Conservation (phyloP, 148 eudicot species). For the Dianthus caryophyllus region DNA sequence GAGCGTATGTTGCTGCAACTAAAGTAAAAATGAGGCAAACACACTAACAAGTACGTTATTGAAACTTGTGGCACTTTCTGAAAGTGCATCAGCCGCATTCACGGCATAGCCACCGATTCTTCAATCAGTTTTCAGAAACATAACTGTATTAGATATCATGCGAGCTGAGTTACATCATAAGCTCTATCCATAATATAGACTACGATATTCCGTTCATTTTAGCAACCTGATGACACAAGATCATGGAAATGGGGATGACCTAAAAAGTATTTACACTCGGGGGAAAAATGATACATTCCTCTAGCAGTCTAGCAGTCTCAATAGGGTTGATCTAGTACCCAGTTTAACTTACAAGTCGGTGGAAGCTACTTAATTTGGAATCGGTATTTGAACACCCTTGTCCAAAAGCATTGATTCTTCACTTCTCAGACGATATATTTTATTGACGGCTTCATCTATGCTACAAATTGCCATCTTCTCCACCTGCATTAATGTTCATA, state of each 20-base stretch:
- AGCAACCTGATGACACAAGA: background rate
- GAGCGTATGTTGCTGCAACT: too few relatives aligned
- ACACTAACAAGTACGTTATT: too few relatives aligned
- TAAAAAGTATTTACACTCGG: slow-evolving; percentile 16
- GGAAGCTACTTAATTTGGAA: slow-evolving; percentile 13
- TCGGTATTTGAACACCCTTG: slow-evolving; percentile 6
- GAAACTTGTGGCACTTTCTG: too few relatives aligned
- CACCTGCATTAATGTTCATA: slow-evolving; percentile 44
- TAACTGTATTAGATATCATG: too few relatives aligned
- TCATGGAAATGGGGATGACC: slow-evolving; percentile 4
- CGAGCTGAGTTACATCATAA: too few relatives aligned
- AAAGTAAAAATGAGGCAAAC: too few relatives aligned
- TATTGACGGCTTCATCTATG: slow-evolving; percentile 58
- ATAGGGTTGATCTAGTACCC: slow-evolving; percentile 8
- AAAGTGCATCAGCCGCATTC: too few relatives aligned
- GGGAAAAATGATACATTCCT: slow-evolving; percentile 15
- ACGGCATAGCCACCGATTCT: too few relatives aligned
- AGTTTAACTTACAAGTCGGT: background rate
- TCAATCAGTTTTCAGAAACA: too few relatives aligned
- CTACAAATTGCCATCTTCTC: slow-evolving; percentile 66
- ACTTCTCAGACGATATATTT: slow-evolving; percentile 39
- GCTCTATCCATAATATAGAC: too few relatives aligned
- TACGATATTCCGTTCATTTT: too few relatives aligned
- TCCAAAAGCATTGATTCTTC: slow-evolving; percentile 21
- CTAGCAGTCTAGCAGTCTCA: slow-evolving; percentile 13